Evolutionary conservation across 2,329 filamentous ascomycete species (phyloP), one percentile per base, ranked within the genome.

Genomic region (Stemphylium vesicarium): DNA sequence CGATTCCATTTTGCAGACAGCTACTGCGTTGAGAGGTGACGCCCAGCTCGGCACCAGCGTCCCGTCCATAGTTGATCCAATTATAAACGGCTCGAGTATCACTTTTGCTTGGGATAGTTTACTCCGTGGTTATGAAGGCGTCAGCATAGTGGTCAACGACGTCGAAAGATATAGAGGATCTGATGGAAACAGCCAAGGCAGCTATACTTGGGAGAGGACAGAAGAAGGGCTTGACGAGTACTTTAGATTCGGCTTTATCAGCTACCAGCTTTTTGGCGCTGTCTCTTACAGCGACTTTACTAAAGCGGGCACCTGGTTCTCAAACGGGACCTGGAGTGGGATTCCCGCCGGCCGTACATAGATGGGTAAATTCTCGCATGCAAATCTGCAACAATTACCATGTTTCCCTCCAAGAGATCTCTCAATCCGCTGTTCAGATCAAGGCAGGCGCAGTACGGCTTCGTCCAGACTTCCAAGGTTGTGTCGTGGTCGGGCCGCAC

Each of bases 1-100:
- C 72, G 93, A 92, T 56, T 83, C 90, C 0, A 85, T 98, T 37
- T 82, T 98, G 13, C 89, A 99, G 77, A 98, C 95, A 0, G 85
- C 89, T 0, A 82, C 77, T 0, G 86, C 87, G 0, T 77, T 98
- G 15, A 86, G 86, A 42, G 86, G 76, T 5, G 79, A 81, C 43
- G 75, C 75, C 1, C 75, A 77, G 49, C 65, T 78, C 13, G 85
- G 85, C 8, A 86, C 85, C 0, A 77, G 83, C 0, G 79, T 95
- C 1, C 91, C 79, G 0, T 48, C 57, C 0, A 66, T 81, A 12
- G 29, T 66, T 1, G 57, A 68, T 1, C 70, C 72, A 0, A 57
- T 72, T 8, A 74, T 80, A 12, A 71, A 77, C 82, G 16, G 72
- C 54, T 58, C 83, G 84, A 55, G 72, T 73, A 40, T 75, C 82